Base-by-base conservation (phyloP, 1,284 basidiomycete species). In the Tilletia indica region DNA sequence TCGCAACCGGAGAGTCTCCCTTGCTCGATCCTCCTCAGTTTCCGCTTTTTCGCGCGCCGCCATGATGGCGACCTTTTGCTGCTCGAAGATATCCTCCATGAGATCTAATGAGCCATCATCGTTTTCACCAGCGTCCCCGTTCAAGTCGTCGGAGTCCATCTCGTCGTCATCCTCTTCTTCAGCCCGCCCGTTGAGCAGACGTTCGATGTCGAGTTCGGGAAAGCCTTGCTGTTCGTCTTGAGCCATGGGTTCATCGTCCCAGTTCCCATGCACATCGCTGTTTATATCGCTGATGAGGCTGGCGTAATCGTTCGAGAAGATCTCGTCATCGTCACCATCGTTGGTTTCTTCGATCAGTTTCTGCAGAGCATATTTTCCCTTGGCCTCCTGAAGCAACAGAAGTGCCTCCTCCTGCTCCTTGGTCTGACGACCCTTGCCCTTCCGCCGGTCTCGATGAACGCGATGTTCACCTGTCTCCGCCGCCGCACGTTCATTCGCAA, bases 371-470 rank as follows among this genome's bases (percentile, higher is more conserved):
- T 64, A 38, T 6, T 69, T 49, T 3, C 19, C 25, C 63, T 70
- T 70, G 6, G 70, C 68, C 14, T 19, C 61, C 14, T 54, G 16
- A n/a, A 69, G 25, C 1, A 21, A 63, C 36, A n/a, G 34, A 2
- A 72, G 54, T 12, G 74, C 73, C 34, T 66, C 49, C 45, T 78
- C 78, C 71, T 77, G 75, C 8, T 71, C 77, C 4, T 69, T 54
- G 2, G 78, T 81, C 70, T 77, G 74, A 47, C 76, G 77, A 2
- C 72, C 80, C 68, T 81, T 81, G 51, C 80, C 80, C 68, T 81
- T 81, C 58, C 80, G 67, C 64, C 72, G 69, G n/a, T 73, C 72
- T 38, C 70, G 73, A 21, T 38, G 56, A 25, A 72, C 69, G 9
- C 67, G 68, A 4, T 72, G 77, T 68, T 79, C 79, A 16, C 78